Base-by-base conservation (phyloP, 148 eudicot species). In the Talinum fruticosum region DNA sequence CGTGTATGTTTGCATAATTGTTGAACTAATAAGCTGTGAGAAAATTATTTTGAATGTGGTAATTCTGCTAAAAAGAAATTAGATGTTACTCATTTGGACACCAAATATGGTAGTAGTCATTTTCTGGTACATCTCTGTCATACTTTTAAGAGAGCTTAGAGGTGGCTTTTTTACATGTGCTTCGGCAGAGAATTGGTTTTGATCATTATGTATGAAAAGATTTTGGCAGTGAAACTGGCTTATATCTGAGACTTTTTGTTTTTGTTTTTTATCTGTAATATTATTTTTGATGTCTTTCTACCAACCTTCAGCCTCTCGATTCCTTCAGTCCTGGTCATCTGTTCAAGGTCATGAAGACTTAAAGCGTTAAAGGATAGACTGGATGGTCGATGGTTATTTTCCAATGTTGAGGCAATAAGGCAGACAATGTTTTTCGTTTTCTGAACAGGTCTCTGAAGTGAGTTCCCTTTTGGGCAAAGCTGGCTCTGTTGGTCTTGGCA, bases 401-500 rank as follows among this genome's bases (percentile, higher is more conserved):
- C 65, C 34, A 23, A 38, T 71, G 26, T 30, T 38, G 38, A 23
- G 69, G 69, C 47, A 35, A 78, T 77, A 34, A 49, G 23, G 15
- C 35, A 36, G 57, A 8, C 47, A 2, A 71, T 44, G 32, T 4
- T 57, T 44, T 23, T 57, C 59, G 21, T 32, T 13, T 69, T 65
- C 64, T 73, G 6, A 53, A 68, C 86, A 95, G 97, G 98, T 92
- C 72, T 87, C 97, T 51, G 99, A 95, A 85, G 84, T 95, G 84
- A 86, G 99, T 85, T 84, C 94, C 47, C 86, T 88, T 73, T 86
- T 95, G 83, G 97, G 97, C 37, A 87, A 89, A 87, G 99, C 97
- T 74, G 96, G 99, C 66, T 80, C 91, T 45, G 93, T 83, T 69
- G 94, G 99, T 71, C 85, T 95, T 59, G 97, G 94, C 49, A 95